Percentiles rank a stretch among this genome's conserved stretches.
Conservation (phyloP, 768 basidiomycete genomes). For the Pleurotus cornucopiae region DNA sequence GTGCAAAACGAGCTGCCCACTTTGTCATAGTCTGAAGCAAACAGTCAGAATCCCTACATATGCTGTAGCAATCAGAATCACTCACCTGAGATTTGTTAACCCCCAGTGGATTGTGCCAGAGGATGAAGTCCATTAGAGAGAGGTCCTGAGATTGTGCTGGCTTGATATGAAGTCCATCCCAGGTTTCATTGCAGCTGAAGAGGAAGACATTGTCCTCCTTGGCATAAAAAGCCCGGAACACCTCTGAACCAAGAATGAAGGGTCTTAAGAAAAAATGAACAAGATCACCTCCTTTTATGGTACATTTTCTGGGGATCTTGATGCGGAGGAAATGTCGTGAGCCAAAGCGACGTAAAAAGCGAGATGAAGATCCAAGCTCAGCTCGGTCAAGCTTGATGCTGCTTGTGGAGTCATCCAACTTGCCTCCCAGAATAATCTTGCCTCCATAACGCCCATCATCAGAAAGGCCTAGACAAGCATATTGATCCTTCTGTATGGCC, state of each 20-base stretch:
- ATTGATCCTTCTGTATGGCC: slow-evolving; percentile 25
- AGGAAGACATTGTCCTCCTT: slow-evolving; percentile 59
- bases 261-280: slow-evolving; percentile 42
- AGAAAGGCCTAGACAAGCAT: slow-evolving; percentile 40
- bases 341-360: slow-evolving; percentile 58
- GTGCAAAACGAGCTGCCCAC: slow-evolving; percentile 43
- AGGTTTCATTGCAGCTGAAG: slow-evolving; percentile 46
- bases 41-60: background rate
- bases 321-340: slow-evolving; percentile 55
- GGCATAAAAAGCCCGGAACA: slow-evolving; percentile 58
- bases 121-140: slow-evolving; percentile 36
- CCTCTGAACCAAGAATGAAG: slow-evolving; percentile 46
- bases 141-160: background rate
- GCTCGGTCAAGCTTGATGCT: slow-evolving; percentile 42
- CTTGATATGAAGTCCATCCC: slow-evolving; percentile 9
- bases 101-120: slow-evolving; percentile 40
- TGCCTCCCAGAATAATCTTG: slow-evolving; percentile 49
- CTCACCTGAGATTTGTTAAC: slow-evolving; percentile 38
- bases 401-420: slow-evolving; percentile 18
- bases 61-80: background rate
- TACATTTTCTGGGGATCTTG: slow-evolving; percentile 30
- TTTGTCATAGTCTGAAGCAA: slow-evolving; percentile 41
- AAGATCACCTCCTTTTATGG: slow-evolving; percentile 27
- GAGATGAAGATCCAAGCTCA: slow-evolving; percentile 49
- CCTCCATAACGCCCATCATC: slow-evolving; percentile 55